Evolutionary conservation across 345 rosid genomes (phyloP), one percentile per base, ranked within the genome.

Genomic region (Gossypium stocksii): DNA sequence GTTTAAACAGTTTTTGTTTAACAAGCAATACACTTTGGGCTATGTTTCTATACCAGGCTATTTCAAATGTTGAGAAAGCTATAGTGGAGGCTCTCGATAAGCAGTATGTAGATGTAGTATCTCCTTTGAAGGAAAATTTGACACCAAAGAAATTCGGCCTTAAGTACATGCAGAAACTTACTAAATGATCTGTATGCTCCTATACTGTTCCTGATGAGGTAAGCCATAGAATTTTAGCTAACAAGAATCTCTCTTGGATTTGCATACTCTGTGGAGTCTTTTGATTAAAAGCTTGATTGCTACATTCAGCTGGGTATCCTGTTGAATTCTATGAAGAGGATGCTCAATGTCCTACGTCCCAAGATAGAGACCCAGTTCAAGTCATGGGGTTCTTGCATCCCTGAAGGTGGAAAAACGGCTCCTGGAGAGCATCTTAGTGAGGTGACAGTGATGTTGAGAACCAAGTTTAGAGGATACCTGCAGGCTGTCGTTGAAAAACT

Each of bases 321-420:
- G 67, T 80, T 93, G 77, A 95, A 95, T 85, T 91, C 99, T 53
- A 80, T 95, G 97, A 95, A 91, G 81, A 88, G 99, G 80, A 90
- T 95, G 98, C 88, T 95, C 60, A 98, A 95, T 83, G 77, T 86
- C 71, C 76, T 89, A 70, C 89, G 92, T 16, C 97, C 99, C 25
- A 91, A 82, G 75, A 85, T 93, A 79, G 99, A 95, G 82, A 73
- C 81, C 69, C 90, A 85, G 72, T 93, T 95, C 82, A 95, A 91
- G 81, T 80, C 92, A 16, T 95, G 99, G 99, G 91, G 94, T 38
- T 89, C 96, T 63, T 95, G 97, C 92, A 91, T 91, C 67, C 99
- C 98, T 75, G 87, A 71, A 76, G 88, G 87, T 77, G 93, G 97
- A 66, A 90, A 89, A 58, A 76, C 90, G 27, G 97, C 84, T 78